These are phyloP conservation scores for Boletellus sp. DNA, from an alignment of 768 basidiomycete genomes.

Conservation along the genomic window DNA sequence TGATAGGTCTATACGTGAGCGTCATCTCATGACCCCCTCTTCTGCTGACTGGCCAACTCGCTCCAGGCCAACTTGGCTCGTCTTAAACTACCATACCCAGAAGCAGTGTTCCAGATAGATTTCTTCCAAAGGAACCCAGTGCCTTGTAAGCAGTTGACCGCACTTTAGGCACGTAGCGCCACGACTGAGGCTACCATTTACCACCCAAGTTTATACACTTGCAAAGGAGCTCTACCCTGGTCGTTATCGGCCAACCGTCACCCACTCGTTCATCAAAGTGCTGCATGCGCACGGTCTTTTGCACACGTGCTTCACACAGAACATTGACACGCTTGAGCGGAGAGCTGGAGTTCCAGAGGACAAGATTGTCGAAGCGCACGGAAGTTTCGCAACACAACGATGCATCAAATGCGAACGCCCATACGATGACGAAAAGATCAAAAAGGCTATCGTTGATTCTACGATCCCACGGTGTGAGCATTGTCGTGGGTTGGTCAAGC, in stretches of 20 bases:
- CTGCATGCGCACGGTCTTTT: slow-evolving; percentile 68
- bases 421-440: slow-evolving; percentile 68
- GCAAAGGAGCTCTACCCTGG: slow-evolving; percentile 94
- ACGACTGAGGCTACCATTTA: not conserved
- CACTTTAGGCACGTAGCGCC: not conserved
- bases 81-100: slow-evolving; percentile 83
- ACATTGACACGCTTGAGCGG: slow-evolving; percentile 90
- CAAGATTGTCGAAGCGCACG: slow-evolving; percentile 92
- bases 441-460: slow-evolving; percentile 53
- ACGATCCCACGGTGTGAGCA: slow-evolving; percentile 56
- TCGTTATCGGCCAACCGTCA: slow-evolving; percentile 78
- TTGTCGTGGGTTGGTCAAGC: slow-evolving; percentile 79
- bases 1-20: slow-evolving; percentile 29
- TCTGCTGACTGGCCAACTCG: not conserved
- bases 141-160: slow-evolving; percentile 53
- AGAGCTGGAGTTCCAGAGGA: slow-evolving; percentile 70
- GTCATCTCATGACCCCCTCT: not conserved
- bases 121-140: slow-evolving; percentile 80
- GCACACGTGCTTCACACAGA: slow-evolving; percentile 82
- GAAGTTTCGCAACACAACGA: slow-evolving; percentile 83
- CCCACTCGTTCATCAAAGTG: slow-evolving; percentile 88
- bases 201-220: slow-evolving; percentile 73
- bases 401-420: slow-evolving; percentile 70
- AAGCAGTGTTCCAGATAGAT: slow-evolving; percentile 91
- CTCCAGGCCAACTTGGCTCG: slow-evolving; percentile 70